Conservation (phyloP, 164 flowering plant species). For the Vitis rotundifolia region DNA sequence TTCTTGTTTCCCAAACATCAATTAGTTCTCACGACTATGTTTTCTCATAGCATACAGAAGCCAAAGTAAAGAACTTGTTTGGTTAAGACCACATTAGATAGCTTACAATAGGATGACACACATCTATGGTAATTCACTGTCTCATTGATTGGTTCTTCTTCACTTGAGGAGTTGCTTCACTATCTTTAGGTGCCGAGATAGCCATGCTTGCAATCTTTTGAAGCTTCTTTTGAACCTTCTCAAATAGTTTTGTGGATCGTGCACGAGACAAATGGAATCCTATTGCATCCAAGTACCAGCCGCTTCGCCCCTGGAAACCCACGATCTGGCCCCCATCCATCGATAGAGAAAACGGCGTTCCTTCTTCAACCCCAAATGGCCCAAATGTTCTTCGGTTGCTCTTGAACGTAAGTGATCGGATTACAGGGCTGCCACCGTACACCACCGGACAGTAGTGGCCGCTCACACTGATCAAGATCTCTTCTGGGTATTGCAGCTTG, state of each 20-base stretch:
- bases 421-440: constrained; percentile 51
- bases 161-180: neutral
- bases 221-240: constrained; percentile 22
- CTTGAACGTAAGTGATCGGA: constrained; percentile 60
- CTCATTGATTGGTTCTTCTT: too few species aligned
- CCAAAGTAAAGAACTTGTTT: too few species aligned
- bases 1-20: too few species aligned
- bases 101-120: too few species aligned
- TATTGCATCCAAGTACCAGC: constrained; percentile 63
- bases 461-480: constrained; percentile 46
- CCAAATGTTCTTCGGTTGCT: constrained; percentile 63
- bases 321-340: constrained; percentile 59
- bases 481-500: constrained; percentile 64
- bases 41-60: too few species aligned
- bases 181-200: neutral
- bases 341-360: constrained; percentile 59
- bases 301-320: constrained; percentile 63
- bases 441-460: constrained; percentile 61
- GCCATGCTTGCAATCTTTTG: constrained; percentile 16
- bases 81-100: too few species aligned
- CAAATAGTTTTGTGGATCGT: constrained; percentile 18
- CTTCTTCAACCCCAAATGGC: constrained; percentile 70
- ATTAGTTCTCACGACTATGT: too few species aligned
- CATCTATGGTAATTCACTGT: too few species aligned
- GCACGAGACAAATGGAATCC: constrained; percentile 43